Conservation (phyloP, 2,329 filamentous ascomycete genomes). For the Beauveria bassiana region DNA sequence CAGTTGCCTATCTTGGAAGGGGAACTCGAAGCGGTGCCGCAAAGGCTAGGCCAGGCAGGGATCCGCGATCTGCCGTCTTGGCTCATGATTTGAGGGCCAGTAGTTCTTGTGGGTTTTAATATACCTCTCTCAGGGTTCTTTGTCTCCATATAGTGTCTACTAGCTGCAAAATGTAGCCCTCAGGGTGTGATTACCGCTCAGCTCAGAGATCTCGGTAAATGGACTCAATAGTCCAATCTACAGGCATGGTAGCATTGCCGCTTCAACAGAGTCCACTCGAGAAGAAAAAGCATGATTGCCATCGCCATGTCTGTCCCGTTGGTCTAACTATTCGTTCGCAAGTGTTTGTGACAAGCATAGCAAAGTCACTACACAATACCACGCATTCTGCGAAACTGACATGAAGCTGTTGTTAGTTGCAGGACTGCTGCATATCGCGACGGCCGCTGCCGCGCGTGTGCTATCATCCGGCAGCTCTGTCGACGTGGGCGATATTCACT, state of each 20-base stretch:
- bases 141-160: background rate
- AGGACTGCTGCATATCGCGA: background rate
- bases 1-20: background rate
- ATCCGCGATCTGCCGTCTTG: background rate
- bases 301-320: too few species aligned
- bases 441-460: background rate
- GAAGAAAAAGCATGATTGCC: too few species aligned
- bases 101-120: background rate
- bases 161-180: background rate
- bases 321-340: background rate
- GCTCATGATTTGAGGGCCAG: background rate
- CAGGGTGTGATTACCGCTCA: background rate
- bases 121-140: constrained; percentile 1
- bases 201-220: background rate
- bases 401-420: background rate
- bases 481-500: constrained; percentile 6
- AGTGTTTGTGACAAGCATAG: background rate
- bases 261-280: background rate
- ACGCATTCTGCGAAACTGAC: background rate
- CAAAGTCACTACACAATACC: background rate
- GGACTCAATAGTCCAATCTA: background rate
- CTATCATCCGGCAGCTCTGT: constrained; percentile 12
- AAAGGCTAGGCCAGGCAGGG: background rate
- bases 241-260: background rate
- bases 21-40: background rate